Percentiles rank a stretch among this genome's conserved stretches.
Evolutionary conservation across 352 stramenopile genomes (phyloP).

Genomic region (Chrysophaeum taylorii): DNA sequence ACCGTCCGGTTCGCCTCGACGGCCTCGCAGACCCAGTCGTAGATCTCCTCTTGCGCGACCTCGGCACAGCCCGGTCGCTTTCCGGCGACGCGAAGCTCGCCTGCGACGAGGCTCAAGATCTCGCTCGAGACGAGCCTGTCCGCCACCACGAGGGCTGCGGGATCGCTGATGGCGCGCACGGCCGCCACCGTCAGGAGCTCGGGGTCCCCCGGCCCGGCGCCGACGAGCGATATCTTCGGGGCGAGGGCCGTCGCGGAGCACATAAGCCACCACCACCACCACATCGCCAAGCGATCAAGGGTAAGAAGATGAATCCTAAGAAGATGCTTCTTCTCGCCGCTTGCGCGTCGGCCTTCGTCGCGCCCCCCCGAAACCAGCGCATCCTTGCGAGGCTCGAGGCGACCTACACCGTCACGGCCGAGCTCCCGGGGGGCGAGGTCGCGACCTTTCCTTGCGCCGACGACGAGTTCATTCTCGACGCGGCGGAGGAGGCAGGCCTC

Average conservation of each 20-base stretch:
- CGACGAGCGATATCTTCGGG: too few species aligned
- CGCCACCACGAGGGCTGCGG: slow-evolving; percentile 73
- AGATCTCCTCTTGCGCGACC: slow-evolving; percentile 70
- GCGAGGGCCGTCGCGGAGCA: too few species aligned
- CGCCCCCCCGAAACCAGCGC: too few species aligned
- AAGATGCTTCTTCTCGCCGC: too few species aligned
- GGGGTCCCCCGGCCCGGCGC: slow-evolving; percentile 77
- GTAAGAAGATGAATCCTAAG: too few species aligned
- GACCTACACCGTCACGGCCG: neutral
- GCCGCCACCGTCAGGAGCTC: slow-evolving; percentile 86
- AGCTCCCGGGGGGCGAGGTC: neutral
- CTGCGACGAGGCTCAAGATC: slow-evolving; percentile 71
- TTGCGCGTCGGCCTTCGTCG: too few species aligned
- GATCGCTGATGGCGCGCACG: slow-evolving; percentile 51
- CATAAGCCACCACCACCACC: too few species aligned
- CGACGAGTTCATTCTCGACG: slow-evolving; percentile 15
- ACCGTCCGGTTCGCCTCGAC: slow-evolving; percentile 73
- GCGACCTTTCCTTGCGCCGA: slow-evolving; percentile 6
- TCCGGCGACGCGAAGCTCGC: slow-evolving; percentile 74
- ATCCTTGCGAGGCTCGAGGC: too few species aligned
- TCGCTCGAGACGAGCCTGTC: slow-evolving; percentile 79
- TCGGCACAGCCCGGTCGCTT: slow-evolving; percentile 88
- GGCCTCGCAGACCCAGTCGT: slow-evolving; percentile 74
- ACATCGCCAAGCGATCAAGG: too few species aligned
- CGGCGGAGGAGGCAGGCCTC: slow-evolving; percentile 8